Percentiles rank a stretch among this genome's conserved stretches.
Evolutionary conservation across 768 basidiomycete genomes (phyloP).

Genomic region (Tephrocybe sp.): DNA sequence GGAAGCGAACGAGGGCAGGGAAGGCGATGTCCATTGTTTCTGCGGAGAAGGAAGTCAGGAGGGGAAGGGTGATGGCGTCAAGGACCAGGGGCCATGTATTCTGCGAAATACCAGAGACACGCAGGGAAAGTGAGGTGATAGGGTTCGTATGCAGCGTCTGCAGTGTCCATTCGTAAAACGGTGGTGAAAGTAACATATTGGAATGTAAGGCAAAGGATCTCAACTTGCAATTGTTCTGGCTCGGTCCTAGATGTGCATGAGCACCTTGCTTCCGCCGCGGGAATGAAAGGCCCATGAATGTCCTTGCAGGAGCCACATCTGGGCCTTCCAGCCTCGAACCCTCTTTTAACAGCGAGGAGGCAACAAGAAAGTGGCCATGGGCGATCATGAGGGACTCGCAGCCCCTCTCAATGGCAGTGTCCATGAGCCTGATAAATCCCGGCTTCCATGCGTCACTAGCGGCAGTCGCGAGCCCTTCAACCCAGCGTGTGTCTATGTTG

Average conservation of each 20-base stretch:
- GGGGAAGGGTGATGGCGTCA: constrained; percentile 19
- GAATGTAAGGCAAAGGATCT: constrained; percentile 17
- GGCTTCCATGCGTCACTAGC: constrained; percentile 16
- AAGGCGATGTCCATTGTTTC: constrained; percentile 18
- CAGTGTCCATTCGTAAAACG: constrained; percentile 24
- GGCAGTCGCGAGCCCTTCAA: constrained; percentile 18
- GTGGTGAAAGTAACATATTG: constrained; percentile 17
- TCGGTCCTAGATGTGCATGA: not conserved
- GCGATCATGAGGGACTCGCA: constrained; percentile 17
- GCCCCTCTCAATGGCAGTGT: constrained; percentile 12
- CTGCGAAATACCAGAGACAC: constrained; percentile 11
- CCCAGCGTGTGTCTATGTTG: constrained; percentile 21
- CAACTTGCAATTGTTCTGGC: constrained; percentile 11
- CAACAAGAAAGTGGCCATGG: constrained; percentile 19
- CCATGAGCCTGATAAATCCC: constrained; percentile 15
- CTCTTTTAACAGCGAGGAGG: not conserved
- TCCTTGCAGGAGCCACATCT: not conserved
- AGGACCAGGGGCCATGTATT: constrained; percentile 19
- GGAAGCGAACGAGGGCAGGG: constrained; percentile 19
- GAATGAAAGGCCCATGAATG: constrained; percentile 4
- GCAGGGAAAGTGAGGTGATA: constrained; percentile 20
- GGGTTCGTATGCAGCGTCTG: constrained; percentile 15
- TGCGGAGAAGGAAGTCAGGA: constrained; percentile 17
- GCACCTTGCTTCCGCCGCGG: not conserved
- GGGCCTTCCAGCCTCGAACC: not conserved